Evolutionary conservation across 2,329 filamentous ascomycete species (phyloP), one percentile per base, ranked within the genome.

Genomic region (Pseudonectria foliicola): DNA sequence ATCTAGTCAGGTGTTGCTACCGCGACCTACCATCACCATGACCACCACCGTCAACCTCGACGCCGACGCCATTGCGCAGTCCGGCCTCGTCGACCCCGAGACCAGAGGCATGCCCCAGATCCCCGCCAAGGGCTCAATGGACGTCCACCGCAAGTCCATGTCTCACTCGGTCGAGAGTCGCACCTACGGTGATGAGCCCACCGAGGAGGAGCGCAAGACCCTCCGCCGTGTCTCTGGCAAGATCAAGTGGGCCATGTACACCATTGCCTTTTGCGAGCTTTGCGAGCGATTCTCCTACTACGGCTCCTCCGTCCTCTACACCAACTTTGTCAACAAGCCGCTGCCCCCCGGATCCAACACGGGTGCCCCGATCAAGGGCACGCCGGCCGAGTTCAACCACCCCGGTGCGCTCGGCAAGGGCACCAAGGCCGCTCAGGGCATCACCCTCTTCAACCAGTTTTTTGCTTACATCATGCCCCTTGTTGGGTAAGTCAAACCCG

Each of bases 201-300:
- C 76, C 6, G 71, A 75, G 23, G 77, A 82, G 53, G 79, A 83
- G 42, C 57, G 77, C 40, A 54, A 44, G 11, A 79, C 74, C 0
- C 70, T 83, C n/a, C 72, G 68, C 32, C 75, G 77, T 49, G 72
- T 83, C 14, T 74, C 77, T 10, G 79, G 76, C 42, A 69, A 68
- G 52, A 74, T 87, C 41, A 77, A 78, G 31, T 78, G 72, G 70
- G 63, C 70, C 35, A 73, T 80, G 38, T 87, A 77, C 61, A 79
- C 77, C 16, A 75, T 88, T 39, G 81, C 80, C 31, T 77, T 85
- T 42, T 75, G 83, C 39, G 83, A 88, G 60, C 64, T 85, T 37
- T 84, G 79, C 62, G 83, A 88, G 63, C 78, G 82, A 31, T 85
- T 85, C 62, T 82, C 78, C 11, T 88, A 85, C 72, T 86, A 87